Base-by-base conservation (phyloP, 1,139 yeast species). In the Lodderomyces jiufengensis region DNA sequence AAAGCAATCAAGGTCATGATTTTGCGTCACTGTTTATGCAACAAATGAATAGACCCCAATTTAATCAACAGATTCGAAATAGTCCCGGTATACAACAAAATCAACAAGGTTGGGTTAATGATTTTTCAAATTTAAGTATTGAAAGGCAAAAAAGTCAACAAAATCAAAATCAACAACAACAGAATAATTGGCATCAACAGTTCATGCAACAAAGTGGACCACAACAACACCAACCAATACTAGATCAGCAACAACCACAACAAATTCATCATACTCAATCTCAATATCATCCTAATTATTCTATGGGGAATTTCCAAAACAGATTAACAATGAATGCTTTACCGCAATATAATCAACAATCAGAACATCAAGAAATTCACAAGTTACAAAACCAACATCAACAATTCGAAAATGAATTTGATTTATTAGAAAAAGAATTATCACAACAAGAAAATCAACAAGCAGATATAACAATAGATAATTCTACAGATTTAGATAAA, bases 371-470 rank as follows among this genome's bases (percentile, higher is more conserved):
- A 41, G 59, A 59, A 38, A 24, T 57, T 10, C 70, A 64, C 34
- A 48, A 53, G 24, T 22, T 51, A n/a, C 65, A 62, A 20, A 45
- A 56, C 9, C 59, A 60, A 31, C 46, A 50, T 16, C 47, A 52
- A 32, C 51, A 48, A 21, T 59, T 68, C 35, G 70, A 66, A 27
- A 50, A 56, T 24, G 63, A 68, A 38, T 69, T 69, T 44, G 64
- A 59, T 27, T 49, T 54, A 40, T 33, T 70, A 21, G 75, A 68
- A 40, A 47, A 49, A 32, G 70, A 69, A 38, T 46, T 66, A 27
- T 7, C 7, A 38, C 11, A 50, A 41, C 31, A 46, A 42, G 15
- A 40, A 38, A 13, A 39, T 29, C 16, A 41, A 45, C 20, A 13
- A 32, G 18, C 21, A 31, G 31, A 32, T 15, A 29, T 18, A 30